These are phyloP conservation scores for Phragmites australis DNA, from an alignment of 176 grass and related monocot genomes.

Conservation along the genomic window DNA sequence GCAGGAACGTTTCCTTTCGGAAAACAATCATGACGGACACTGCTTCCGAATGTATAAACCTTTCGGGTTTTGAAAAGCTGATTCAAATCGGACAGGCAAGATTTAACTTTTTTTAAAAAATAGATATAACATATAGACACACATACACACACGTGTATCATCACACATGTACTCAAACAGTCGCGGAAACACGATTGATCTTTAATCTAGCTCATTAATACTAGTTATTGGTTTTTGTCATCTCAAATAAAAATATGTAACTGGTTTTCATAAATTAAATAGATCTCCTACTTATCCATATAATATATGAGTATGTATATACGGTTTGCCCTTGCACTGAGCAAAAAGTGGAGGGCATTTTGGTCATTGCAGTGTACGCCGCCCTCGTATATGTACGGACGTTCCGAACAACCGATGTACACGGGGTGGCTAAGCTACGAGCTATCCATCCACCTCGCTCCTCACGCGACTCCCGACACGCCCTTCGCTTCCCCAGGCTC, in stretches of 20 bases:
- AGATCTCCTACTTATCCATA: too few species aligned
- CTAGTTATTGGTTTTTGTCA: too few species aligned
- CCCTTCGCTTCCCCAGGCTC: neutral
- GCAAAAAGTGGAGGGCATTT: neutral
- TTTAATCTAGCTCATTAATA: too few species aligned
- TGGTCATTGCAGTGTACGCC: neutral
- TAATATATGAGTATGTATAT: too few species aligned
- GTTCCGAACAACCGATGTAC: neutral
- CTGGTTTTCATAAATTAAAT: too few species aligned
- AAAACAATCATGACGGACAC: neutral
- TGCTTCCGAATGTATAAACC: neutral
- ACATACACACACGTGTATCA: too few species aligned
- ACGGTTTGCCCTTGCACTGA: neutral
- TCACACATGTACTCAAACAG: too few species aligned
- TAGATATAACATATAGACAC: too few species aligned
- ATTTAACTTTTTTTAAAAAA: too few species aligned
- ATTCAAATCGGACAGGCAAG: too few species aligned
- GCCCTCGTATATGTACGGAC: neutral
- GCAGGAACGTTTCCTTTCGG: neutral
- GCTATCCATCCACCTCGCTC: conserved; percentile 17
- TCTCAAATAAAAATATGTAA: too few species aligned
- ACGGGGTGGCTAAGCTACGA: neutral
- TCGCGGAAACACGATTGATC: too few species aligned
- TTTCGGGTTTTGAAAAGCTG: neutral
- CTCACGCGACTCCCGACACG: neutral